Evolutionary conservation across 208 protist species (phyloP), one percentile per base, ranked within the genome.

Genomic region (Leishmania martiniquensis): DNA sequence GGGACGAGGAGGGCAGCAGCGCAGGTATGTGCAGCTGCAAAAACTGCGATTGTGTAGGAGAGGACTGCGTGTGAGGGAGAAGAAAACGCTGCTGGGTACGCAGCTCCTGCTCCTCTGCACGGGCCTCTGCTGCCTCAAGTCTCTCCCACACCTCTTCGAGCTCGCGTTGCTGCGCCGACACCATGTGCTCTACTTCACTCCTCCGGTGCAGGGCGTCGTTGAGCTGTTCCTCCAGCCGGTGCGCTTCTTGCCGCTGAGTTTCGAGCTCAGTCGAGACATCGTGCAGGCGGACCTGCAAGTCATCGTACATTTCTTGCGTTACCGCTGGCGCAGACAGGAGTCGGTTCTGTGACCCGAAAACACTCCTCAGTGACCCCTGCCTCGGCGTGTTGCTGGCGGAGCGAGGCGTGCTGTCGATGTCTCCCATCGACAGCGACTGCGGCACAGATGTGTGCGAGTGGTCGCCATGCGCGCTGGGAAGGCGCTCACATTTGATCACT

Each of bases 111-210:
- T 80, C 69, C 52, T 85, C 76, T 2, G 73, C 70, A 5, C 47
- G 65, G 25, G 85, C 54, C 45, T 91, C 87, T 2, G 77, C 79
- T n/a, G 60, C 75, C 60, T 87, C 82, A 29, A 91, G 74, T 55
- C 70, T 79, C 68, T 76, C 71, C 87, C 87, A 91, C 47, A 91
- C 71, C 22, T 78, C 80, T 45, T 83, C 55, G 44, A 91, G 59
- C 72, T 91, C 87, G 32, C 66, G 78, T n/a, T 81, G 74, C 60
- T 86, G 77, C 22, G 77, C 72, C 22, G 52, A 75, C 29, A 76
- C 70, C 32, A 77, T 44, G 25, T 60, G 54, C 44, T 83, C 71
- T 22, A 68, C 52, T 29, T 80, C 83, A 45, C 77, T 67, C 25
- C 72, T 67, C 6, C 72, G 49, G 74, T 89, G 80, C 25, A 92